Conservation (phyloP, 257 asterid species). For the Fraxinus anomala region DNA sequence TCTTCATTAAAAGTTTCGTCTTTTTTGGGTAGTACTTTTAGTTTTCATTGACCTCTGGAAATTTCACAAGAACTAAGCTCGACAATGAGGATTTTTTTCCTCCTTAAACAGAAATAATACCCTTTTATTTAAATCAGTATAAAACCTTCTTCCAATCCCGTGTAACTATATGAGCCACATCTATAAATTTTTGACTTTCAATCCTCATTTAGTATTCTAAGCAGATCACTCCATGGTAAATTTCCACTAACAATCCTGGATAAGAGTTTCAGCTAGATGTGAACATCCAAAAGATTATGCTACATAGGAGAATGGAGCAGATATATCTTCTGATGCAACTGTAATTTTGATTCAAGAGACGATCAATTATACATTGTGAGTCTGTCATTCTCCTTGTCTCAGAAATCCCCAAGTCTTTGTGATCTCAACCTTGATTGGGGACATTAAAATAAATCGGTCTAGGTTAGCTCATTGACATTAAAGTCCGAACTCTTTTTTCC, state of each 20-base stretch:
- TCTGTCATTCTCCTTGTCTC: constrained; percentile 20
- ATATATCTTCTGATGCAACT: background rate
- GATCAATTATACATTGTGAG: constrained; percentile 34
- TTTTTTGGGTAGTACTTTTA: background rate
- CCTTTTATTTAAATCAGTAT: background rate
- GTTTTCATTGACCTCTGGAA: background rate
- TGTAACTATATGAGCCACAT: background rate
- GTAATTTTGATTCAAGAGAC: constrained; percentile 37
- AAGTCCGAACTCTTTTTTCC: constrained; percentile 59
- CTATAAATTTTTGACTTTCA: background rate
- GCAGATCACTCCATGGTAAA: background rate
- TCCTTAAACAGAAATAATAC: background rate
- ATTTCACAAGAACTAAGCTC: background rate
- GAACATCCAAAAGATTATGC: background rate
- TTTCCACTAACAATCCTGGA: background rate
- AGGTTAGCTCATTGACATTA: constrained; percentile 70
- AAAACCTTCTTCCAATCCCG: background rate
- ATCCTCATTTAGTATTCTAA: background rate
- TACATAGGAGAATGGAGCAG: background rate
- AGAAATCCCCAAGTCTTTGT: constrained; percentile 2
- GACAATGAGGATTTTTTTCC: background rate
- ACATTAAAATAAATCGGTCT: background rate
- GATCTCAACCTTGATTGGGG: constrained; percentile 60
- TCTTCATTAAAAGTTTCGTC: background rate
- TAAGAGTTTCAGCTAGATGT: background rate